Conservation (phyloP, 2,329 filamentous ascomycete genomes). For the Calonectria hongkongensis region DNA sequence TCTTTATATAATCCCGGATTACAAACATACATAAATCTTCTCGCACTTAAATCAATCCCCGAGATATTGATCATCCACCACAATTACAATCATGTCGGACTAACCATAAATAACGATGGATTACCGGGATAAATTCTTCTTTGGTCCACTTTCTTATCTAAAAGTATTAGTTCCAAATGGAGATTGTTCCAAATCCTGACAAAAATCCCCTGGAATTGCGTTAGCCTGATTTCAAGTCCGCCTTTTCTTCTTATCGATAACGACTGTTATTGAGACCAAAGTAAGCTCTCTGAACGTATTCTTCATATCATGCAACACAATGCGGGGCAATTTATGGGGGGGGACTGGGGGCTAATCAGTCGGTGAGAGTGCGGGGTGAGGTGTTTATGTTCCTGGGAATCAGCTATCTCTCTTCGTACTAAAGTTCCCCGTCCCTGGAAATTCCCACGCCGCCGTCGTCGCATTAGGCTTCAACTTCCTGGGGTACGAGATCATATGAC, state of each 20-base stretch:
- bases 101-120: background rate
- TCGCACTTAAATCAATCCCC: conserved; percentile 16
- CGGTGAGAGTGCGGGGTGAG: conserved; percentile 40
- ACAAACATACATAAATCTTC: background rate
- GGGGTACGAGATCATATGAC: background rate
- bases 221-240: background rate
- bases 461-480: background rate
- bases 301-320: conserved; percentile 2
- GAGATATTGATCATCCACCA: conserved; percentile 1
- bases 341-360: conserved; percentile 22
- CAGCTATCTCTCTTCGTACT: background rate
- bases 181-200: background rate
- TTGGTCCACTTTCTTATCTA: conserved; percentile 29
- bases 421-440: background rate
- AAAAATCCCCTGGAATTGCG: background rate
- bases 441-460: too few species aligned
- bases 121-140: background rate
- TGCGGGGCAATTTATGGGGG: background rate
- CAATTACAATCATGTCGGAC: background rate
- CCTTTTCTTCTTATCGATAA: background rate
- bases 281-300: conserved; percentile 3
- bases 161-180: background rate
- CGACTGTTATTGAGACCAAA: background rate
- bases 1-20: too few species aligned
- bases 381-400: conserved; percentile 5